A percentile compares a stretch with the other conserved stretches of the same genome.
Evolutionary conservation across 1,284 basidiomycete species (phyloP).

Genomic region (Sporisorium sorghi): DNA sequence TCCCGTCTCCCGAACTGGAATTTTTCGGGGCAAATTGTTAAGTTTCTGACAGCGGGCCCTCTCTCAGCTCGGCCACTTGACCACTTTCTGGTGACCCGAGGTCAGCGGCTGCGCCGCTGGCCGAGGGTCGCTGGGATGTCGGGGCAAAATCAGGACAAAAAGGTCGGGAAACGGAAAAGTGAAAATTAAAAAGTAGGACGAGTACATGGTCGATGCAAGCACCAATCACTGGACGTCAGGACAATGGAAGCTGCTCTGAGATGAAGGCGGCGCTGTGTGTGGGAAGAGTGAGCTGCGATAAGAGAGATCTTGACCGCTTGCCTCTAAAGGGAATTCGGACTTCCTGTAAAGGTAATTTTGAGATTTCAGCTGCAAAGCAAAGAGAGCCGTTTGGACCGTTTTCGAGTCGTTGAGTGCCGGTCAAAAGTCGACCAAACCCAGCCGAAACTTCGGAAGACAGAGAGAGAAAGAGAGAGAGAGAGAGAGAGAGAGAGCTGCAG

Average conservation of each 20-base stretch:
- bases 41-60: background rate
- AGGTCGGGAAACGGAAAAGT: no score
- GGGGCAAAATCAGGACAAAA: no score
- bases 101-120: no score
- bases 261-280: background rate
- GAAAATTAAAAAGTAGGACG: no score
- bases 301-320: slow-evolving; percentile 27
- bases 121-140: no score
- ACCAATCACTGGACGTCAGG: background rate
- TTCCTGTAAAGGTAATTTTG: no score
- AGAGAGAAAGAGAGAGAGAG: background rate
- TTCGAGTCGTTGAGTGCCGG: slow-evolving; percentile 12
- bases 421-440: slow-evolving; percentile 18
- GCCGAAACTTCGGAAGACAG: background rate
- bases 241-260: background rate
- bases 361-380: slow-evolving; percentile 17
- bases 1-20: slow-evolving; percentile 3
- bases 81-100: no score
- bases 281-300: slow-evolving; percentile 15
- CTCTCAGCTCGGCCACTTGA: no score
- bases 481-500: background rate
- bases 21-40: slow-evolving; percentile 1
- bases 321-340: slow-evolving; percentile 52
- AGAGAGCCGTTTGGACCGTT: slow-evolving; percentile 22
- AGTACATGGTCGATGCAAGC: no score